Base-by-base conservation (phyloP, 2,329 filamentous ascomycete species). In the Ilyonectria robusta region DNA sequence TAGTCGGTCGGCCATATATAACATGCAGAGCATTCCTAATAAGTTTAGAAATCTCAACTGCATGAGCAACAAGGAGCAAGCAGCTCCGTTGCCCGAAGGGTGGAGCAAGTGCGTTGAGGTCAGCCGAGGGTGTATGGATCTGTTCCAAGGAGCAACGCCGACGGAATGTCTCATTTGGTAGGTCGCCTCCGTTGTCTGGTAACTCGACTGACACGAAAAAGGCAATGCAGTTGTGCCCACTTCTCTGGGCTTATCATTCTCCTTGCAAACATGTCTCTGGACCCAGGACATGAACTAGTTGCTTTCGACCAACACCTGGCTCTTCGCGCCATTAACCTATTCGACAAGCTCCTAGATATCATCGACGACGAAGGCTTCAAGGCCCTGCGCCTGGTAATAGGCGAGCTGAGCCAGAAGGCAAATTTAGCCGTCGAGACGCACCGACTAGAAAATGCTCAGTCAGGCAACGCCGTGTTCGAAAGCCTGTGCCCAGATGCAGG, bases 161-260 rank as follows among this genome's bases (percentile, higher is more conserved):
- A 77, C 75, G 4, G 78, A 81, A 40, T 78, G 75, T 53, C 66
- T 79, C 5, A 67, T 81, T 9, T 81, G 79, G 79, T 80, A 65
- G 66, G 70, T 21, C 1, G 0, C 17, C 19, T 2, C 2, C 1
- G 6, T 17, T 1, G 0, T 3, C 2, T 33, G 2, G 4, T 21
- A 11, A n/a, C 2, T n/a, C 10, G 7, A 6, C 56, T 71, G 44
- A 75, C 62, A 6, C 0, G 11, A 1, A 1, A 1, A 13, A 76
- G 75, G 76, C 75, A 77, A 67, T 78, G 76, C 21, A 70, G 70
- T 23, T 80, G 77, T 29, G 67, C 78, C 1, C 76, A 79, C 42
- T 77, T 81, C 54, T 80, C 78, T 1, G 74, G 72, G 0, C 70
- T 81, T n/a, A 77, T 80, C 57, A 73, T 81, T 40, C 46, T 81